Evolutionary conservation across 208 protist species (phyloP).

Genomic region (Acanthamoeba castellanii): DNA sequence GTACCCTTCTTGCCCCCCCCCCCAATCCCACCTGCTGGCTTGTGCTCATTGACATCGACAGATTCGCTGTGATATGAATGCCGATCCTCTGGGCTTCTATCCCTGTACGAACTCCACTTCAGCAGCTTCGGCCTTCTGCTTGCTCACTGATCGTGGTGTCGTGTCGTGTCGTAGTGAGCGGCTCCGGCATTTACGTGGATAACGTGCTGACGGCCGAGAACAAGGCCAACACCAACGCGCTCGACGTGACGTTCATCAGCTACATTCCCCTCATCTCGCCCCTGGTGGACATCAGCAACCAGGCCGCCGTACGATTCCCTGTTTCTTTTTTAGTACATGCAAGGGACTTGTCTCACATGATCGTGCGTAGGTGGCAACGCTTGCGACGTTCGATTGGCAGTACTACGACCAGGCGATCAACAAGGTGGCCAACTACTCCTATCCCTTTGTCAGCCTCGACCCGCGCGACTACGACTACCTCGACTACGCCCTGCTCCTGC

Average conservation of each 20-base stretch:
- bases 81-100: constrained; percentile 72
- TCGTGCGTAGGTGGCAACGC: neutral
- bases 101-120: neutral
- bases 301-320: constrained; percentile 38
- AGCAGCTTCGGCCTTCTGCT: neutral
- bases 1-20: neutral
- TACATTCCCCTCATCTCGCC: constrained; percentile 79
- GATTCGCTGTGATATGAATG: constrained; percentile 69
- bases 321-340: neutral
- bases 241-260: constrained; percentile 72
- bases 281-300: constrained; percentile 75
- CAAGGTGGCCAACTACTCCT: constrained; percentile 70
- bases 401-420: constrained; percentile 78
- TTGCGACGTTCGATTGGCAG: constrained; percentile 71
- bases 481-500: constrained; percentile 48
- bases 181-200: constrained; percentile 77
- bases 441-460: constrained; percentile 60
- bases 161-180: constrained; percentile 15
- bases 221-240: constrained; percentile 77
- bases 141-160: neutral
- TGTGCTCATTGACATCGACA: neutral
- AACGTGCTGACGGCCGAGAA: constrained; percentile 79
- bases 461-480: constrained; percentile 75
- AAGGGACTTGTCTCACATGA: neutral
- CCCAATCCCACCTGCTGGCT: neutral